phyloP scores from a whole-genome alignment of 768 basidiomycete genomes.

The Termitomyces sp. region DNA sequence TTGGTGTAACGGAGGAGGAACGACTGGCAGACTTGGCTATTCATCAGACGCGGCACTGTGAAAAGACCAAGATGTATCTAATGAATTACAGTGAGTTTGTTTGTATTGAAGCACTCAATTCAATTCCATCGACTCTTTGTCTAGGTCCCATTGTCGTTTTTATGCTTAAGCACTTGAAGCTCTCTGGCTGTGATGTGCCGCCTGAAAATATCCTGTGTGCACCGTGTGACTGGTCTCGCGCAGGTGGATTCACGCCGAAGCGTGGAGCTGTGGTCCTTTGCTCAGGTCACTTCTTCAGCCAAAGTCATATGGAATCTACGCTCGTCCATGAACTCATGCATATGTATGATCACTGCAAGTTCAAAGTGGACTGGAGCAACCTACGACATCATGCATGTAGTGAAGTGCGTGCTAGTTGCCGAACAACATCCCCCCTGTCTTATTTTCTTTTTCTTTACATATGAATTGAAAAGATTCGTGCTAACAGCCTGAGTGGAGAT shows the following conservation, averaged over 20 bases:
- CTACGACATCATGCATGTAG: conserved; percentile 94
- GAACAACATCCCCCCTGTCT: neutral
- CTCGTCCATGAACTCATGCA: conserved; percentile 92
- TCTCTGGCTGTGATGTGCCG: conserved; percentile 67
- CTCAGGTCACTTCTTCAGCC: conserved; percentile 74
- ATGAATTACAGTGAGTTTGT: conserved; percentile 60
- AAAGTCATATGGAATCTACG: conserved; percentile 90
- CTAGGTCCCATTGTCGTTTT: conserved; percentile 83
- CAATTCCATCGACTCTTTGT: too few species aligned
- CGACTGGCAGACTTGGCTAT: conserved; percentile 32
- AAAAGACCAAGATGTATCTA: conserved; percentile 64
- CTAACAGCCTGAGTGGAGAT: conserved; percentile 91
- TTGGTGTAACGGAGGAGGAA: conserved; percentile 44
- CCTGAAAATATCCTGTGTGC: conserved; percentile 74
- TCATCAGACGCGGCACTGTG: conserved; percentile 43
- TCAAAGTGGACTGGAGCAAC: conserved; percentile 90
- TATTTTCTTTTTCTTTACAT: neutral
- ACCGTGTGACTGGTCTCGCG: conserved; percentile 67
- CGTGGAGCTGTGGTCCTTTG: conserved; percentile 81
- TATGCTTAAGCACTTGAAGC: conserved; percentile 86
- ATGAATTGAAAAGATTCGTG: conserved; percentile 69
- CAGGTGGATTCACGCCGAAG: conserved; percentile 81
- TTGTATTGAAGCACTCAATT: neutral
- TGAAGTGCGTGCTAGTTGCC: conserved; percentile 54
- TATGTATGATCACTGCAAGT: conserved; percentile 92